Conservation (phyloP, 306 rosid species). For the Betula pendula region DNA sequence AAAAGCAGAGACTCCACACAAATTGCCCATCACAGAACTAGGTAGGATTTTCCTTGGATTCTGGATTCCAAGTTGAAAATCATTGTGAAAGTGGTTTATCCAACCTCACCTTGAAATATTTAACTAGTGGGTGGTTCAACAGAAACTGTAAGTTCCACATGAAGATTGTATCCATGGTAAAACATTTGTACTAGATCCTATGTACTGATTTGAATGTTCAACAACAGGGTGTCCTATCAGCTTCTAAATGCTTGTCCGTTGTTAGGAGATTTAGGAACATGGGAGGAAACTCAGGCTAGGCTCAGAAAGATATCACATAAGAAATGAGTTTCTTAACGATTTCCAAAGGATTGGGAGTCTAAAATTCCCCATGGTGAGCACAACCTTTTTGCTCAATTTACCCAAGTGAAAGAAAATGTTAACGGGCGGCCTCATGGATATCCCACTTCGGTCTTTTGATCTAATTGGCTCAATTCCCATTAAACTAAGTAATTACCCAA, state of each 20-base stretch:
- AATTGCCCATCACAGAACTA: too few relatives aligned
- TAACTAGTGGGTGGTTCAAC: not conserved
- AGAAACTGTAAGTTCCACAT: not conserved
- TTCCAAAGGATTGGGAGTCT: not conserved
- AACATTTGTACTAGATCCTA: not conserved
- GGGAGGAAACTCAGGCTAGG: not conserved
- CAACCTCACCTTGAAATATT: not conserved
- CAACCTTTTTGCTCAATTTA: not conserved
- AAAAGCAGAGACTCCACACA: too few relatives aligned
- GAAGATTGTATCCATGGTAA: not conserved
- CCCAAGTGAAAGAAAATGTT: not conserved
- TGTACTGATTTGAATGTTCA: not conserved
- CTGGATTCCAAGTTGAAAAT: not conserved
- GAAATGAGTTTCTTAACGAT: not conserved
- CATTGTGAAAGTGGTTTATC: not conserved
- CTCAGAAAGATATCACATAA: not conserved
- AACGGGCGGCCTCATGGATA: not conserved
- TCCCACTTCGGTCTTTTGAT: not conserved
- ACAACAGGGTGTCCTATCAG: not conserved
- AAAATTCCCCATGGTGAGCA: not conserved
- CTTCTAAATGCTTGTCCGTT: not conserved
- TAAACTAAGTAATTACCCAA: not conserved
- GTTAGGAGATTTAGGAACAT: not conserved
- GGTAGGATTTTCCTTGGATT: not conserved
- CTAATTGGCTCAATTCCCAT: not conserved